These are phyloP conservation scores for Anacardium occidentale DNA, from an alignment of 345 rosid species.

Conservation along the genomic window DNA sequence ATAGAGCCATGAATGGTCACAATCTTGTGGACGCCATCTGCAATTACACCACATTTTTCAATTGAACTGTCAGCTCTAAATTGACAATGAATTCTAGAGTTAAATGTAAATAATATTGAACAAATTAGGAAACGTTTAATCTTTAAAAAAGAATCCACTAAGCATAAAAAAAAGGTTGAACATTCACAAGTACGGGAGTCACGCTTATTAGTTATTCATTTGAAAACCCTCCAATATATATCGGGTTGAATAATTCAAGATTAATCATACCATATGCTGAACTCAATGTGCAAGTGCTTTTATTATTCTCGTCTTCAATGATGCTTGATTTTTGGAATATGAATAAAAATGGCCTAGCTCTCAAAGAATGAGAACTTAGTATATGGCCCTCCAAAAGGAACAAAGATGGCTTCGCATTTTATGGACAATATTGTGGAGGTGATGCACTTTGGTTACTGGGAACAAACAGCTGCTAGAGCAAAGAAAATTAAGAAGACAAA, in stretches of 20 bases:
- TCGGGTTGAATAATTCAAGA: neutral
- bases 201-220: no score
- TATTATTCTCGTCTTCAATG: neutral
- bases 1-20: neutral
- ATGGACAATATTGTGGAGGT: neutral
- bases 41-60: neutral
- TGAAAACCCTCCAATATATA: no score
- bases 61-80: no score
- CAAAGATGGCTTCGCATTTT: neutral
- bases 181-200: no score
- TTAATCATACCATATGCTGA: neutral
- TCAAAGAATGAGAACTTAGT: neutral
- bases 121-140: no score
- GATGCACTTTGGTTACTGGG: conserved; percentile 1
- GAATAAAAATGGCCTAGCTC: neutral
- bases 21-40: neutral
- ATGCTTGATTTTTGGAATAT: conserved; percentile 13
- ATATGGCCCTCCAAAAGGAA: neutral
- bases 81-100: neutral
- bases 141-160: no score
- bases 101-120: neutral
- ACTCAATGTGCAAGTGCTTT: neutral
- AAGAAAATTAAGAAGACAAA: neutral
- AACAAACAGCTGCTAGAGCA: neutral
- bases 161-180: no score